Evolutionary conservation across 352 stramenopile genomes (phyloP), one percentile per base, ranked within the genome.

Genomic region (Phytophthora hybrid): DNA sequence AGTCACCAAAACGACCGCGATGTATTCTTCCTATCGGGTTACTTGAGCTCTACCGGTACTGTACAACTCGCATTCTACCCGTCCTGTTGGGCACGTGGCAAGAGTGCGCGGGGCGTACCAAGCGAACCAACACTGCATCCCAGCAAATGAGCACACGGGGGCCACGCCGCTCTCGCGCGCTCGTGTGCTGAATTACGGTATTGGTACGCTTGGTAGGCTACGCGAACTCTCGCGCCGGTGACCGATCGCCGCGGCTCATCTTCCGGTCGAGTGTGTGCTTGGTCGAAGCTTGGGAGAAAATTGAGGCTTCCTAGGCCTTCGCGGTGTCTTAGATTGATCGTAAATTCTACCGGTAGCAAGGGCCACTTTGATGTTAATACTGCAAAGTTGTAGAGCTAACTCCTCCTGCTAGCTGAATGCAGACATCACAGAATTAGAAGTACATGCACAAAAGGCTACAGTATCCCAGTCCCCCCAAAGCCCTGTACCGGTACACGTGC

Each of bases 131-230:
- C 62, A 63, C 68, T 57, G 67, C 52, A 73, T 56, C 29, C 41
- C 57, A 62, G 57, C 52, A 64, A 79, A 64, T 59, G 53, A 70
- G 53, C 16, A 53, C 32, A 19, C 21, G 19, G 23, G 19, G 26
- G 41, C 4, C 1, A 2, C 10, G 34, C 34, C 8, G 4, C 16
- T 16, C 53, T 13, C 14, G 18, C 8, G 13, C 39, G 41, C 61
- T 74, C 39, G 71, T 55, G 71, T 65, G 61, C 46, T 64, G 21
- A 54, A 52, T 41, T 69, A 44, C 71, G 62, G 71, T 67, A 64
- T 75, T 78, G 71, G 71, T 78, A 78, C 71, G 55, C 66, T 70
- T 74, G 71, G 61, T 79, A 76, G 54, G 59, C 63, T 26, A 31
- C n/a, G 60, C 55, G 47, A 70, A 37, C 64, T 77, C 56, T 70